Evolutionary conservation across 768 basidiomycete species (phyloP).

Genomic region (Suillus subalutaceus): DNA sequence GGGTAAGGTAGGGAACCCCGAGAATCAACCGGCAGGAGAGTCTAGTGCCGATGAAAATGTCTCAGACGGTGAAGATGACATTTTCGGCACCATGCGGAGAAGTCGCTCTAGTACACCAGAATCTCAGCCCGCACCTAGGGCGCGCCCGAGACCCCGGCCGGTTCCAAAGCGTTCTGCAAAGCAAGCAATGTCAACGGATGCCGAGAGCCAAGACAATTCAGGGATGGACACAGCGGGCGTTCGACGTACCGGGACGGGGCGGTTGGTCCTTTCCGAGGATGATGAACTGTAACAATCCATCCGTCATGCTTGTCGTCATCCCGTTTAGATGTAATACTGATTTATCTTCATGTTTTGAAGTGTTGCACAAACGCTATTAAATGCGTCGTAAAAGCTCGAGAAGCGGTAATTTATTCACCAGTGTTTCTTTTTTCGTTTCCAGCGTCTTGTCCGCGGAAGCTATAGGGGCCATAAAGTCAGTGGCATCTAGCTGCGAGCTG

Average conservation of each 20-base stretch:
- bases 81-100: constrained; percentile 22
- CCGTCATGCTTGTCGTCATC: constrained; percentile 12
- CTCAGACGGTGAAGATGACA: constrained; percentile 29
- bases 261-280: constrained; percentile 41
- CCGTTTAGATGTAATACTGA: constrained; percentile 15
- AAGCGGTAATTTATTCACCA: neutral
- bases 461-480: neutral
- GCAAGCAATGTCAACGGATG: neutral
- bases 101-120: constrained; percentile 28
- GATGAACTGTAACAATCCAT: constrained; percentile 33
- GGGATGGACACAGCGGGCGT: neutral
- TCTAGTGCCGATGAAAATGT: constrained; percentile 20
- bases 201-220: neutral
- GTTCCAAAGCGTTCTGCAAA: constrained; percentile 35
- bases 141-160: constrained; percentile 43
- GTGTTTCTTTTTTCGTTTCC: neutral
- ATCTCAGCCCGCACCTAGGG: constrained; percentile 19
- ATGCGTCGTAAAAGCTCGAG: neutral
- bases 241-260: constrained; percentile 29
- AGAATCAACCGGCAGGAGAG: constrained; percentile 38
- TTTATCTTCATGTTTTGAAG: constrained; percentile 2
- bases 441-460: neutral
- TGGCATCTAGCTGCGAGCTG: neutral
- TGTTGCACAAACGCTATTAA: neutral
- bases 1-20: constrained; percentile 22